Percentiles rank a stretch among this genome's conserved stretches.
Evolutionary conservation across 345 rosid species (phyloP).

Genomic region (Angophora floribunda): DNA sequence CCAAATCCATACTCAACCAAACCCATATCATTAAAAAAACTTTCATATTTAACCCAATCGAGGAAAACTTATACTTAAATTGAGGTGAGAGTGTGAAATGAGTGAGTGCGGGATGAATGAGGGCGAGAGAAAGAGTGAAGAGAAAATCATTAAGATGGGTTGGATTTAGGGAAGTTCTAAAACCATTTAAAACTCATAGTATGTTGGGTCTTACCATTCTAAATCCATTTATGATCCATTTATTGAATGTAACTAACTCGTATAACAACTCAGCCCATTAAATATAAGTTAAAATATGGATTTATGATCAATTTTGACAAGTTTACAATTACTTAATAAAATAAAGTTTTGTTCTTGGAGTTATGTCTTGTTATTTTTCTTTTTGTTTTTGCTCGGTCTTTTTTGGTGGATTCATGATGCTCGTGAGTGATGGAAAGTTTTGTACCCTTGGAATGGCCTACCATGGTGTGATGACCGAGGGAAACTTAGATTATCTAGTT

Average conservation of each 20-base stretch:
- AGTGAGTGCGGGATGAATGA: not conserved
- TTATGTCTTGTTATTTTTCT: not conserved
- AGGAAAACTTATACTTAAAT: not conserved
- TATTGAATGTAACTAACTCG: not conserved
- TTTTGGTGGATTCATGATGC: not conserved
- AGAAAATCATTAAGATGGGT: not conserved
- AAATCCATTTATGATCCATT: not conserved
- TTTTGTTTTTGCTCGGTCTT: too few relatives aligned
- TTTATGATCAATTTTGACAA: not conserved
- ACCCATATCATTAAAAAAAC: too few relatives aligned
- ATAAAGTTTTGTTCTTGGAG: not conserved
- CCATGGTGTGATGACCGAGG: not conserved
- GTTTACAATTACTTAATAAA: not conserved
- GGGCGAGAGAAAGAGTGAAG: not conserved
- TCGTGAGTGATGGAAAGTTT: not conserved
- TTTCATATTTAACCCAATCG: too few relatives aligned
- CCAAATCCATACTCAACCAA: accelerated
- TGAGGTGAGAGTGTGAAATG: not conserved
- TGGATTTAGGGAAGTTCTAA: not conserved
- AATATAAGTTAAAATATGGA: too few relatives aligned
- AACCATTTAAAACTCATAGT: not conserved
- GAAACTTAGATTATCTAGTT: not conserved
- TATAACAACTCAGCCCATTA: too few relatives aligned
- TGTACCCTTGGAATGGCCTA: not conserved
- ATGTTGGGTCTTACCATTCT: not conserved